phyloP scores from a whole-genome alignment of 23 red algal genomes.

The Cyanidiococcus yangmingshanensis region DNA sequence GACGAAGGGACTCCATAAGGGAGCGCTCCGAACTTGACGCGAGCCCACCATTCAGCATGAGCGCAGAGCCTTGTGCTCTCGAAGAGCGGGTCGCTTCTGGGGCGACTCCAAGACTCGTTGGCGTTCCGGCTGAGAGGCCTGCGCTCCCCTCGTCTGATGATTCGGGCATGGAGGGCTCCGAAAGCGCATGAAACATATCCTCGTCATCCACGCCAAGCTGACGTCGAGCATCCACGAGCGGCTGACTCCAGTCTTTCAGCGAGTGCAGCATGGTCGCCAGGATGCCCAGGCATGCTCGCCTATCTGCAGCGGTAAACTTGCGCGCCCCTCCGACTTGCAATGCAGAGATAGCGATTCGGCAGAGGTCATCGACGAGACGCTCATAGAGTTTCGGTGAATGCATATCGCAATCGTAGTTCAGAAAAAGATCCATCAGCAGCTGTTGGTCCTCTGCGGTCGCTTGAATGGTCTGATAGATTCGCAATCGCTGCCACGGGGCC shows the following conservation, averaged over 20 bases:
- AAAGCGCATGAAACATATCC: not conserved
- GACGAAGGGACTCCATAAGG: slow-evolving; percentile 17
- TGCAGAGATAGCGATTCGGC: not conserved
- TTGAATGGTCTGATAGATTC: slow-evolving; percentile 40
- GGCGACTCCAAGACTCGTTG: not conserved
- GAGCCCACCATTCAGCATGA: not conserved
- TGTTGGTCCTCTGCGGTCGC: slow-evolving; percentile 51
- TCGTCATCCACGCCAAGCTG: not conserved
- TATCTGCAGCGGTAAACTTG: not conserved
- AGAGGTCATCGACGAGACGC: slow-evolving; percentile 33
- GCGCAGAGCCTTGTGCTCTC: not conserved
- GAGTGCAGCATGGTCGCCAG: slow-evolving; percentile 17
- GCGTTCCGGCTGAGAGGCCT: not conserved
- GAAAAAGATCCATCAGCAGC: slow-evolving; percentile 73
- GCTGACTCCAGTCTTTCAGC: slow-evolving; percentile 26
- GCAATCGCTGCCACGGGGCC: slow-evolving; percentile 32
- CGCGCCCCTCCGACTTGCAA: not conserved
- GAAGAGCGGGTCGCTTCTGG: not conserved
- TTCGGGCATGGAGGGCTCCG: not conserved
- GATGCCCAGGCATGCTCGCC: not conserved
- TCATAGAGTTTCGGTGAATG: slow-evolving; percentile 79
- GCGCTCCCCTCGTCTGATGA: not conserved
- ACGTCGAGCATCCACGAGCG: not conserved
- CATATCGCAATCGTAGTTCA: slow-evolving; percentile 97
- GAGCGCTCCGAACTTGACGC: not conserved